Evolutionary conservation across 768 basidiomycete genomes (phyloP), one percentile per base, ranked within the genome.

Genomic region (Obba rivulosa): DNA sequence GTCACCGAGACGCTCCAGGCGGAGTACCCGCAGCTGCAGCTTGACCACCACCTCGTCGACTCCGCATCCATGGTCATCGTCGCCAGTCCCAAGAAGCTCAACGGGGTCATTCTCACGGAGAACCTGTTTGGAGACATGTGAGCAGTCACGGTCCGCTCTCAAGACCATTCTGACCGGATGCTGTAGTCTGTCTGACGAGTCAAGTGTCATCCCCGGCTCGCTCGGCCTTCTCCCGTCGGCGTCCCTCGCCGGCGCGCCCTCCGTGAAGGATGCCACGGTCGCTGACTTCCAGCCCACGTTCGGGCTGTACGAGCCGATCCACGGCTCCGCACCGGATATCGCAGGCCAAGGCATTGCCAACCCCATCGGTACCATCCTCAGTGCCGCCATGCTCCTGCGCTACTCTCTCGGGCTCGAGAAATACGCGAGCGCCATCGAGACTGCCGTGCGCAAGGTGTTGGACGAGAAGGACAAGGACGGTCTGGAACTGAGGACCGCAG

Each of bases 91-190:
- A 80, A 76, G 57, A 95, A 93, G 67, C 75, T 99, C 48, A 99
- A 99, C 63, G 96, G 96, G 52, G 83, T 99, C 40, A 77, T 98
- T 56, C 69, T 99, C 48, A 99, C 93, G 0, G 94, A 94, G 69
- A 97, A 97, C 66, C 67, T 97, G 66, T 96, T 97, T 55, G 94
- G 94, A 40, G 94, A 97, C 66, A 97, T 97, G 96, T 97, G 62
- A 62, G 91, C 72, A 57, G 20, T 3, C 22, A 35, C 13, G 51
- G 36, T 45, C 28, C 22, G 36, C 25, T 44, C 13, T 40, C 41
- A 23, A 22, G 9, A 25, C 28, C 13, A 7, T 42, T 41, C 37
- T 21, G 41, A 22, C 17, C 43, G 42, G 17, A 38, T 35, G 4
- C 14, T 24, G 13, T 61, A 97, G 93, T 60, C 79, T 99, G 34